A percentile compares a stretch with the other conserved stretches of the same genome.
phyloP scores from a whole-genome alignment of 2,329 filamentous ascomycete genomes.

The Gnomoniopsis smithogilvyi region DNA sequence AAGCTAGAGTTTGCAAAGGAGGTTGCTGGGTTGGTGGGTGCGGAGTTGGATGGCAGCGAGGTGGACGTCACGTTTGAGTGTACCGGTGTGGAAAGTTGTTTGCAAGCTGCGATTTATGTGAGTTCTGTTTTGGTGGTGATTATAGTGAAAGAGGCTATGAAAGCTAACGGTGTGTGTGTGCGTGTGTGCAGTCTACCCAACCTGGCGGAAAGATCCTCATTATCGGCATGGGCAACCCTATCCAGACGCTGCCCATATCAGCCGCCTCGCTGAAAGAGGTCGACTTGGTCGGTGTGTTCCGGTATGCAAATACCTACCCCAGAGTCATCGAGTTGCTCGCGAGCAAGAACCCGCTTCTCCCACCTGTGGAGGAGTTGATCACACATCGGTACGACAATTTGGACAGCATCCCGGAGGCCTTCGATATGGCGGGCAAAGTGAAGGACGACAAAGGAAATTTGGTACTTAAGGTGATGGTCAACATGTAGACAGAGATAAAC shows the following conservation, averaged over 20 bases:
- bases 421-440: conserved; percentile 68
- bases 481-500: conserved; percentile 31
- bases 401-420: conserved; percentile 61
- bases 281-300: conserved; percentile 68
- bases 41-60: conserved; percentile 52
- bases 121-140: conserved; percentile 21
- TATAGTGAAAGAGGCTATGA: background rate
- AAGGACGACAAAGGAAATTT: conserved; percentile 67
- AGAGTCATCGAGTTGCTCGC: conserved; percentile 49
- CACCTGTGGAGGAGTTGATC: conserved; percentile 64
- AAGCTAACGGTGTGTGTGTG: background rate
- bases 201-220: conserved; percentile 68
- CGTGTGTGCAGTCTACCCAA: conserved; percentile 44
- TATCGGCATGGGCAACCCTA: conserved; percentile 70
- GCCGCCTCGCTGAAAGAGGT: conserved; percentile 67
- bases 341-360: conserved; percentile 48
- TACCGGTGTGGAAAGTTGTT: conserved; percentile 73
- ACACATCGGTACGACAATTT: conserved; percentile 69
- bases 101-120: conserved; percentile 71
- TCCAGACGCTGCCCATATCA: conserved; percentile 67
- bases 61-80: conserved; percentile 72
- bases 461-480: conserved; percentile 71
- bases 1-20: conserved; percentile 50
- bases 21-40: conserved; percentile 42
- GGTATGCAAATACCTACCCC: conserved; percentile 73